Conservation (phyloP, 306 rosid genomes). For the Vicia faba region DNA sequence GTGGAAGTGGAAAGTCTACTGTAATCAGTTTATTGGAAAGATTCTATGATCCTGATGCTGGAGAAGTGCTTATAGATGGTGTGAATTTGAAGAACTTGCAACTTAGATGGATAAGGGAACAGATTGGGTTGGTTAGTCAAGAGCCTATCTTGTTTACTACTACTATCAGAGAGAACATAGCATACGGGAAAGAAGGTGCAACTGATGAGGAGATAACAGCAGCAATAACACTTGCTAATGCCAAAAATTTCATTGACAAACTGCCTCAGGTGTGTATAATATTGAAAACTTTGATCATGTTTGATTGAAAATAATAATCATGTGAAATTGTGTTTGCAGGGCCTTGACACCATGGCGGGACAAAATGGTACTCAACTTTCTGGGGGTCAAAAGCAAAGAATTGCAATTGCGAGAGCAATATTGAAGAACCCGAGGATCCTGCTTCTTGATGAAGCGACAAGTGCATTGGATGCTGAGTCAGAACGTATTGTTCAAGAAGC, state of each 20-base stretch:
- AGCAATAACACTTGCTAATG: conserved; percentile 80
- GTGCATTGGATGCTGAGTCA: conserved; percentile 87
- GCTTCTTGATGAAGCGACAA: conserved; percentile 96
- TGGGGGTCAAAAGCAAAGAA: conserved; percentile 96
- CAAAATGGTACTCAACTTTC: conserved; percentile 91
- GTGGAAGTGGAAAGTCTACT: conserved; percentile 96
- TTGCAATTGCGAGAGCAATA: conserved; percentile 95
- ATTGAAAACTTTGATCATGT: conserved; percentile 6
- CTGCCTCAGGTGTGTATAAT: conserved; percentile 55
- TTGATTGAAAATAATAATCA: not conserved
- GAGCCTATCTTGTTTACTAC: conserved; percentile 75
- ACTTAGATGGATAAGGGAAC: conserved; percentile 73
- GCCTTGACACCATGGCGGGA: conserved; percentile 80
- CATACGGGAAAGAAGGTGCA: conserved; percentile 83
- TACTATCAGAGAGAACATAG: conserved; percentile 68
- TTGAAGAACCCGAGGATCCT: conserved; percentile 83
- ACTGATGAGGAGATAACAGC: conserved; percentile 62
- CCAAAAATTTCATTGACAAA: conserved; percentile 78
- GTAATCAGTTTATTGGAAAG: conserved; percentile 77
- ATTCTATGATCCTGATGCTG: conserved; percentile 86
- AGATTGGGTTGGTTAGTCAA: conserved; percentile 86
- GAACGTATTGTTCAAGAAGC: conserved; percentile 95
- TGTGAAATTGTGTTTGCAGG: conserved; percentile 47
- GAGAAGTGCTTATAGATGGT: conserved; percentile 80
- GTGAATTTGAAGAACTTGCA: conserved; percentile 59